These are phyloP conservation scores for Russula emetica DNA, from an alignment of 768 basidiomycete genomes.

Conservation along the genomic window DNA sequence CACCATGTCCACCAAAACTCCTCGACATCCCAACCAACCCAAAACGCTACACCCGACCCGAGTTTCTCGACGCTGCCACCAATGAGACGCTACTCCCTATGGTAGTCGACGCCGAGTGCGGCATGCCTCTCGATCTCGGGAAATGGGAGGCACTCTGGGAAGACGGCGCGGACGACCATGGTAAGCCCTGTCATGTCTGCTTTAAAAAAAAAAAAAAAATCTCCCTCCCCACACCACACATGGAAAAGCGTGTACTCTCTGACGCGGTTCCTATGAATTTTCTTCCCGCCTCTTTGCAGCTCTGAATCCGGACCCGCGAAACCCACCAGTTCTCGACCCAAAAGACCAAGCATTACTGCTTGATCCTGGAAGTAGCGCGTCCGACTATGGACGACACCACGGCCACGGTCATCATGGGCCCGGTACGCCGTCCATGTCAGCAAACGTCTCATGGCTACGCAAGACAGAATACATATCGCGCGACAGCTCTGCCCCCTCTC, in stretches of 20 bases:
- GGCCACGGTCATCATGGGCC: constrained; percentile 35
- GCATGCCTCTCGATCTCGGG: constrained; percentile 91
- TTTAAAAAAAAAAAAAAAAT: no score
- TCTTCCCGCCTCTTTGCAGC: constrained; percentile 31
- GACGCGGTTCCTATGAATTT: constrained; percentile 6
- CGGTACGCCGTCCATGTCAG: constrained; percentile 44
- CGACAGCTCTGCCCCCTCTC: constrained; percentile 46
- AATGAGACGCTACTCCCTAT: constrained; percentile 84
- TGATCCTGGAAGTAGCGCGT: constrained; percentile 50
- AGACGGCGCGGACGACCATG: constrained; percentile 64
- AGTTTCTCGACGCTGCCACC: constrained; percentile 76
- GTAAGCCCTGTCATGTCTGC: constrained; percentile 35
- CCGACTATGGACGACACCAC: constrained; percentile 40
- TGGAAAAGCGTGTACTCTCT: background rate
- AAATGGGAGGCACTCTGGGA: constrained; percentile 82
- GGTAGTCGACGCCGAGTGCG: constrained; percentile 95
- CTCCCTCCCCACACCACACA: background rate
- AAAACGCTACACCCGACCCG: constrained; percentile 79
- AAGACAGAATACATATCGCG: constrained; percentile 87
- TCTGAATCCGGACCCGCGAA: constrained; percentile 63
- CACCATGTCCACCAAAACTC: constrained; percentile 95
- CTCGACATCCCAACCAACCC: constrained; percentile 90
- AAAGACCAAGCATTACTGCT: constrained; percentile 72
- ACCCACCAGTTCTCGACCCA: constrained; percentile 61
- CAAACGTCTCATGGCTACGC: constrained; percentile 84